Base-by-base conservation (phyloP, 345 rosid genomes). In the Cardamine resedifolia region DNA sequence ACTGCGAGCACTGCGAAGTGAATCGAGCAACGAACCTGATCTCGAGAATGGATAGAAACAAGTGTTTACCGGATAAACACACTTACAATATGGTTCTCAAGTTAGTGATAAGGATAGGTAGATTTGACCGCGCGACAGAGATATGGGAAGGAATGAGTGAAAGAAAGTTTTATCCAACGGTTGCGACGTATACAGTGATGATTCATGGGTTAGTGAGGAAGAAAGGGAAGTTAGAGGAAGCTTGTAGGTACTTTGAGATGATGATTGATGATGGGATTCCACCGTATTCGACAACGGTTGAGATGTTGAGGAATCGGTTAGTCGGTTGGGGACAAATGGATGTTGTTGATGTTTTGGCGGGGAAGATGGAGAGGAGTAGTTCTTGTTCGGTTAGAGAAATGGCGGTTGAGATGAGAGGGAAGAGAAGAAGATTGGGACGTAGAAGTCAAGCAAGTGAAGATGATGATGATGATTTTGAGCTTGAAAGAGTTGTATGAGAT, bases 201-300 rank as follows among this genome's bases (percentile, higher is more conserved):
- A 74, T 93, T 43, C 94, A 88, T 78, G 93, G 90, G 3, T 79
- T 88, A 68, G 81, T 86, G 78, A 87, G 90, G 84, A 88, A 89
- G 85, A 85, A 72, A 43, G 89, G 87, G 57, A 87, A 90, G 74
- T 71, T 87, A 10, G 96, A 87, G 75, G 94, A 90, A 75, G 97
- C 94, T 3, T 85, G 96, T 68, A 84, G 67, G 65, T 90, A 89
- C 82, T 93, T 93, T 62, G 97, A 93, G 86, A 85, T 82, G 87
- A 90, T 93, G 97, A 73, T 93, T 44, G 97, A 93, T 60, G 97
- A 89, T 58, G 92, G 97, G 33, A 81, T 89, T 63, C 98, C 97
- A 4, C 96, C 97, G 1, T 93, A 90, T 80, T 73, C 79, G 27
- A 66, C 90, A 3, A 89, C 94, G 1, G 79, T 88, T 26, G 97